Evolutionary conservation across 805 yeast genomes (phyloP), one percentile per base, ranked within the genome.

Genomic region (Nakazawaea ishiwadae): DNA sequence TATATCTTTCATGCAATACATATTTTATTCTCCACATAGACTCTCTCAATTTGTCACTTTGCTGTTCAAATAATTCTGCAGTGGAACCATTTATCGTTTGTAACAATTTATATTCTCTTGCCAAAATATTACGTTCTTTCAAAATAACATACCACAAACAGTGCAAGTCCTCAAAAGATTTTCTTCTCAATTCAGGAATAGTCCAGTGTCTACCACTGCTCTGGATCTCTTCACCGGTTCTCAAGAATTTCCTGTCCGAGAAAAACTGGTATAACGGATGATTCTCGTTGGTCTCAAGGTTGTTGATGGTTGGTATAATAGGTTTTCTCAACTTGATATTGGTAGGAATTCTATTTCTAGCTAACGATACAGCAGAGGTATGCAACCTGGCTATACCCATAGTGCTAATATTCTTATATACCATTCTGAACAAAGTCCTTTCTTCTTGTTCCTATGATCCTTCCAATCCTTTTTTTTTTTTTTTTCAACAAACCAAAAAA

Each of bases 211-310:
- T 73, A 12, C 93, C 81, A 8, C 68, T 64, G 21, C 60, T 56
- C 38, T 74, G 67, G 21, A 79, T 53, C 17, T 81, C 85, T 2
- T 69, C 75, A 3, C 73, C 62, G 1, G 68, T 58, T 51, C 97
- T 75, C 45, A 84, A 63, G 45, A 80, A 77, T 52, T 73, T 69
- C 44, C 79, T 70, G 30, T 84, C 73, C 48, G 59, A 57, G 66
- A 91, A 93, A 59, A 93, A 93, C 53, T 85, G 90, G 96, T 96
- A 93, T 48, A 93, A 70, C 23, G 98, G 99, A 63, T 93, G 99
- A 58, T 84, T 84, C 4, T 83, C 91, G 11, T 79, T 73, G 26
- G 85, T 84, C 45, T 71, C 71, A 41, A 90, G 71, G 60, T 86
- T 86, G 48, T 73, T 69, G 40, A 75, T 81, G 2, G 93, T 75